Conservation (phyloP, 164 flowering plant species). For the Piper betle region DNA sequence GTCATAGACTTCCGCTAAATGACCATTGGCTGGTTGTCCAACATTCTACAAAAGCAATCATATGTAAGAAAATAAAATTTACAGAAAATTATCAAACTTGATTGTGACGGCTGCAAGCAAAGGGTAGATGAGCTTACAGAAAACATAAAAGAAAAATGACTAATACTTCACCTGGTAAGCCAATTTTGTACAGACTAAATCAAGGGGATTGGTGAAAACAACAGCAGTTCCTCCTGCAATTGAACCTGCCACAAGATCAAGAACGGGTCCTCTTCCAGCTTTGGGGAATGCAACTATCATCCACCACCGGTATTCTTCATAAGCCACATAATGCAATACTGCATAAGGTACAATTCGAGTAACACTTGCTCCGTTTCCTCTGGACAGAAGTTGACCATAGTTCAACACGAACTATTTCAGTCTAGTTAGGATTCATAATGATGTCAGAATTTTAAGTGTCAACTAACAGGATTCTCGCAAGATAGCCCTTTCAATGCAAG, state of each 20-base stretch:
- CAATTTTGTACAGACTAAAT: slow-evolving; percentile 87
- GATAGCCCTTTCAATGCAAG: slow-evolving; percentile 1
- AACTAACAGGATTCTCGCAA: neutral
- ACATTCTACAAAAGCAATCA: slow-evolving; percentile 42
- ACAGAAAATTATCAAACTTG: neutral
- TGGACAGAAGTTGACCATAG: slow-evolving; percentile 13
- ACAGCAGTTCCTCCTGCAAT: slow-evolving; percentile 98
- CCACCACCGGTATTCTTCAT: slow-evolving; percentile 89
- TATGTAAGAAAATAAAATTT: neutral
- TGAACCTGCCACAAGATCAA: slow-evolving; percentile 92
- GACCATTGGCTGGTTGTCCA: slow-evolving; percentile 30
- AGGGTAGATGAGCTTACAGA: neutral
- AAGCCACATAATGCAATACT: slow-evolving; percentile 89
- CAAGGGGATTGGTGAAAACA: slow-evolving; percentile 87
- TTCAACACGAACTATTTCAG: neutral
- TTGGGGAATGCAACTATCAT: slow-evolving; percentile 54
- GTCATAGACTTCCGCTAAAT: slow-evolving; percentile 36
- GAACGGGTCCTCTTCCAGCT: slow-evolving; percentile 66
- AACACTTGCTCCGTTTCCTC: slow-evolving; percentile 98
- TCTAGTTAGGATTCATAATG: neutral
- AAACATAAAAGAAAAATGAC: neutral
- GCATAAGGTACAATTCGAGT: slow-evolving; percentile 97
- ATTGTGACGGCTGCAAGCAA: neutral
- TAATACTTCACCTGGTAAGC: slow-evolving; percentile 71
- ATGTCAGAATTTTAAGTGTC: neutral